Evolutionary conservation across 2,329 filamentous ascomycete species (phyloP), one percentile per base, ranked within the genome.

Genomic region (Esteya vermicola): DNA sequence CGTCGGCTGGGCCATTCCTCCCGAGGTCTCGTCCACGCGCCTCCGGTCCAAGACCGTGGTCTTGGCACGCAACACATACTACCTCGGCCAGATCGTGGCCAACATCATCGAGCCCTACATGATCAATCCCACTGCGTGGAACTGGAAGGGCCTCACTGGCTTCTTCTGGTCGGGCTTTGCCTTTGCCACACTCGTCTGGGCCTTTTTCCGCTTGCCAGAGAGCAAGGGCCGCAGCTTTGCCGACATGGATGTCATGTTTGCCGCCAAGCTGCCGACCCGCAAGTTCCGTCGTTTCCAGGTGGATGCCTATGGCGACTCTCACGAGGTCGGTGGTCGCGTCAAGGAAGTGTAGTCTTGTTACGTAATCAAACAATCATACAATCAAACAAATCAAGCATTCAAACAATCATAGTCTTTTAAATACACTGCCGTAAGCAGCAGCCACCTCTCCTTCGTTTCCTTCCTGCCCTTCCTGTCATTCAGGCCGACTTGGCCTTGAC

Each of bases 241-340:
- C 33, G 70, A 75, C 52, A 58, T 75, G 3, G 71, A 75, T 36
- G 52, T 66, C 6, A 51, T 76, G 45, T 75, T 75, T 46, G 64
- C 70, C 47, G 52, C 56, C 20, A 48, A 52, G 12, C 50, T 66
- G 10, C 51, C 57, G 22, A 62, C 66, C 1, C 54, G 64, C 42
- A 53, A 50, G 40, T 45, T 40, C 34, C 21, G 34, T 6, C 14
- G 16, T 22, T 26, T 36, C 21, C 12, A 9, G 10, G 34, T 36
- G 12, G 23, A 36, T n/a, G 21, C 34, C 21, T 36, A 36, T 13
- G 34, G 16, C 34, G 34, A 34, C 18, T 34, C 32, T 4, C 16
- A 14, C 8, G 16, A 7, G 12, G 32, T 34, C 9, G n/a, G 8
- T 34, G 32, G 32, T 3, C 32, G 34, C 6, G 12, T 18, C 20